Conservation (phyloP, 1,139 yeast species). For the Pichia sp. region DNA sequence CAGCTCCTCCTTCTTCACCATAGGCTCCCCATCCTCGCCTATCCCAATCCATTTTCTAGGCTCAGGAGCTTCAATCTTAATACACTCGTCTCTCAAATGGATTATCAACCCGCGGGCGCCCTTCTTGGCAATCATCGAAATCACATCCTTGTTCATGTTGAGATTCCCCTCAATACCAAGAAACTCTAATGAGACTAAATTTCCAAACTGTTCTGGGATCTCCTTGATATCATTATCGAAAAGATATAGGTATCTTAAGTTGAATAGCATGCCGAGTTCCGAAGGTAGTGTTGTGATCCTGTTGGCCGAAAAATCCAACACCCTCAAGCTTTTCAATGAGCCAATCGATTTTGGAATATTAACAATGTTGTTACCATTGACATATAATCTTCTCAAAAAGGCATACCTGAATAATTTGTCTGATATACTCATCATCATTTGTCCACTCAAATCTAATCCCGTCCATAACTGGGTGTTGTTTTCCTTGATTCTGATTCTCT, state of each 20-base stretch:
- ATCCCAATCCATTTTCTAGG: slow-evolving; percentile 81
- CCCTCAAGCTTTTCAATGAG: slow-evolving; percentile 67
- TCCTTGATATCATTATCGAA: slow-evolving; percentile 79
- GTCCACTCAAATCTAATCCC: slow-evolving; percentile 87
- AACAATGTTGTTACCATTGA: slow-evolving; percentile 79
- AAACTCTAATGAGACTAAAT: slow-evolving; percentile 76
- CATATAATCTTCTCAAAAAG: slow-evolving; percentile 80
- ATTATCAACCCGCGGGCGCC: slow-evolving; percentile 83
- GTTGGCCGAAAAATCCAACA: slow-evolving; percentile 82
- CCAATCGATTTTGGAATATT: slow-evolving; percentile 66
- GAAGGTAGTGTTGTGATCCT: slow-evolving; percentile 65
- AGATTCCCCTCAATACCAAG: slow-evolving; percentile 95
- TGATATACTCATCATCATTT: slow-evolving; percentile 67
- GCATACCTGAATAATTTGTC: slow-evolving; percentile 75
- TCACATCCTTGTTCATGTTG: slow-evolving; percentile 52
- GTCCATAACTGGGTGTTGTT: slow-evolving; percentile 87
- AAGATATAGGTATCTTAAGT: slow-evolving; percentile 73
- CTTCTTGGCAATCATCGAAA: slow-evolving; percentile 67
- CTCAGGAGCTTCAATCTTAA: slow-evolving; percentile 57
- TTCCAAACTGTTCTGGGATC: slow-evolving; percentile 83
- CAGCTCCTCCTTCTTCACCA: slow-evolving; percentile 33
- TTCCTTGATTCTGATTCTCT: slow-evolving; percentile 66
- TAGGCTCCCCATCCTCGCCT: slow-evolving; percentile 69
- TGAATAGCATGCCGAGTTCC: slow-evolving; percentile 79
- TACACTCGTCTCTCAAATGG: slow-evolving; percentile 77